phyloP scores from a whole-genome alignment of 805 yeast genomes.

The Nakazawaea ishiwadae region DNA sequence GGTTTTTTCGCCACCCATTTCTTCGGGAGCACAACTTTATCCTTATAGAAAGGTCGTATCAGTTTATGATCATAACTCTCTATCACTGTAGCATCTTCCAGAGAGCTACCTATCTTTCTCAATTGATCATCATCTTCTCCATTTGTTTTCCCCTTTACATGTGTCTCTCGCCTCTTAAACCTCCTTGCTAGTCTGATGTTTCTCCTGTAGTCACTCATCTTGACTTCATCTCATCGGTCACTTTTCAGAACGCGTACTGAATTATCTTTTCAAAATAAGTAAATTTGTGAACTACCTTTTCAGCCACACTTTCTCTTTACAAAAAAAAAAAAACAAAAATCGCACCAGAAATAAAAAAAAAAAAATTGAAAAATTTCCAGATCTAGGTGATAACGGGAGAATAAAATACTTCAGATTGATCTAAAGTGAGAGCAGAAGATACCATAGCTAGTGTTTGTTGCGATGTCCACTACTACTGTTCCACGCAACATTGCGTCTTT shows the following conservation, averaged over 20 bases:
- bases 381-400: not conserved
- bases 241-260: too few relatives aligned
- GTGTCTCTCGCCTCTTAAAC: too few relatives aligned
- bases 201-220: not conserved
- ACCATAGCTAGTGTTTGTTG: too few relatives aligned
- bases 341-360: too few relatives aligned
- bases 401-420: too few relatives aligned
- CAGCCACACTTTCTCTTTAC: too few relatives aligned
- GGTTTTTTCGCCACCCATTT: not conserved
- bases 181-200: not conserved
- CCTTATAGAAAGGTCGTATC: conserved; percentile 13
- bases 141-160: not conserved
- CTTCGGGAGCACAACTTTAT: not conserved
- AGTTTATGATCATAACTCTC: conserved; percentile 16
- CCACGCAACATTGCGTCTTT: conserved; percentile 23
- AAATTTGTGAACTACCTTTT: too few relatives aligned
- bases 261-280: too few relatives aligned
- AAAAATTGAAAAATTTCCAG: not conserved
- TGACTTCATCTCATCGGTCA: too few relatives aligned
- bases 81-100: conserved; percentile 15
- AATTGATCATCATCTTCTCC: not conserved
- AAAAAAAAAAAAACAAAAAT: too few relatives aligned
- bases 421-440: too few relatives aligned
- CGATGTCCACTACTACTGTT: conserved; percentile 13
- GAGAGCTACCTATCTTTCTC: conserved; percentile 18